Conservation (phyloP, 768 basidiomycete species). For the Scleroderma citrinum region DNA sequence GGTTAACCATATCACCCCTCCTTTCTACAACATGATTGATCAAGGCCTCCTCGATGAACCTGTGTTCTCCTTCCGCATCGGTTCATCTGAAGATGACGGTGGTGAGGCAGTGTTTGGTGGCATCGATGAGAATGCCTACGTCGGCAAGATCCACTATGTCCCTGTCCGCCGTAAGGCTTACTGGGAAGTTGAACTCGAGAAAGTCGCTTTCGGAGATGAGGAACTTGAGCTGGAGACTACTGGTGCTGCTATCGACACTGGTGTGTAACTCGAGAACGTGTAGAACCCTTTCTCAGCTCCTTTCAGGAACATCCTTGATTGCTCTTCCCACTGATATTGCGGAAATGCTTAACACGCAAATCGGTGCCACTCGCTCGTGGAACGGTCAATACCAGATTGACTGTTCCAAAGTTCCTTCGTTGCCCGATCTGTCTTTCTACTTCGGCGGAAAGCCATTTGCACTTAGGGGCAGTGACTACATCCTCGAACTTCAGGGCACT, state of each 20-base stretch:
- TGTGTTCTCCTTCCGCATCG: constrained; percentile 93
- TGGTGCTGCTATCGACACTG: constrained; percentile 89
- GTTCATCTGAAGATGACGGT: constrained; percentile 78
- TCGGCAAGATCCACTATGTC: constrained; percentile 76
- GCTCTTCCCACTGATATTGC: constrained; percentile 91
- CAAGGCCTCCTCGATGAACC: constrained; percentile 75
- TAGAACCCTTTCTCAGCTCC: constrained; percentile 3
- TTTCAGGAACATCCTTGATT: constrained; percentile 83
- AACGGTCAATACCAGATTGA: constrained; percentile 93
- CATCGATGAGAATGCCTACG: constrained; percentile 70
- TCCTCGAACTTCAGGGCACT: constrained; percentile 84
- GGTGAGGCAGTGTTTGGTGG: constrained; percentile 93
- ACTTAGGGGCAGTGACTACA: constrained; percentile 80
- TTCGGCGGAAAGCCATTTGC: constrained; percentile 79
- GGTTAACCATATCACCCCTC: constrained; percentile 88
- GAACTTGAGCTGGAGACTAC: constrained; percentile 88
- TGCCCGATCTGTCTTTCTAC: constrained; percentile 81
- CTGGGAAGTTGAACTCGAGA: constrained; percentile 96
- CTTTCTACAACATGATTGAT: constrained; percentile 91
- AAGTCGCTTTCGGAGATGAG: constrained; percentile 81
- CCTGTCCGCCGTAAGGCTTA: constrained; percentile 94
- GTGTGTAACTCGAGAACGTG: constrained; percentile 31
- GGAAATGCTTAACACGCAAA: constrained; percentile 94
- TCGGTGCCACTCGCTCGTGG: constrained; percentile 93
- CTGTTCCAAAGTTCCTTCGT: constrained; percentile 73